Conservation (phyloP, 2,329 filamentous ascomycete genomes). For the Aspergillus sp. region DNA sequence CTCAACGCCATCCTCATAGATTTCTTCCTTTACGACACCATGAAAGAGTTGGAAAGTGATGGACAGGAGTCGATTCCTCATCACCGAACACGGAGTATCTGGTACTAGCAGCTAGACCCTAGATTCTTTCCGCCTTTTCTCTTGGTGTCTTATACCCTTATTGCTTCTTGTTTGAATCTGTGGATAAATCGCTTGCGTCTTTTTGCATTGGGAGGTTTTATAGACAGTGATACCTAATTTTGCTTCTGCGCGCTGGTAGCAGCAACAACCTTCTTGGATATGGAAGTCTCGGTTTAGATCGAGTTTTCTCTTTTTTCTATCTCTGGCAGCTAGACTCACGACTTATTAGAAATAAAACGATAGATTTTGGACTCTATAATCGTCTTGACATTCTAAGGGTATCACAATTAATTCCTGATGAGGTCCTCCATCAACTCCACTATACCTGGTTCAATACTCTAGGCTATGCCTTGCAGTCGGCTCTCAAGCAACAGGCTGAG, state of each 20-base stretch:
- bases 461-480: neutral
- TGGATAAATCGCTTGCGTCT: neutral
- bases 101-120: constrained; percentile 62
- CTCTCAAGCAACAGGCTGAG: neutral
- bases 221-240: constrained; percentile 11
- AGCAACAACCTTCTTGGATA: constrained; percentile 4
- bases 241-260: constrained; percentile 12
- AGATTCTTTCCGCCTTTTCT: neutral
- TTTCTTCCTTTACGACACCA: constrained; percentile 94
- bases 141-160: constrained; percentile 2
- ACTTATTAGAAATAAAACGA: neutral
- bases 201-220: constrained; percentile 5
- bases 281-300: neutral
- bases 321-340: neutral
- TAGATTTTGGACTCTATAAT: neutral
- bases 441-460: neutral
- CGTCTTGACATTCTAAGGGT: constrained; percentile 3
- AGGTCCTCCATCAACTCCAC: neutral
- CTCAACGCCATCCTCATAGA: constrained; percentile 92
- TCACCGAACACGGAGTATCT: constrained; percentile 89
- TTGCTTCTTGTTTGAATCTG: neutral
- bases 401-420: neutral
- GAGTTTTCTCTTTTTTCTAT: neutral
- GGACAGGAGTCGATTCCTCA: constrained; percentile 64
- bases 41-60: constrained; percentile 76